phyloP scores from a whole-genome alignment of 345 rosid species.

The Gossypium raimondii region DNA sequence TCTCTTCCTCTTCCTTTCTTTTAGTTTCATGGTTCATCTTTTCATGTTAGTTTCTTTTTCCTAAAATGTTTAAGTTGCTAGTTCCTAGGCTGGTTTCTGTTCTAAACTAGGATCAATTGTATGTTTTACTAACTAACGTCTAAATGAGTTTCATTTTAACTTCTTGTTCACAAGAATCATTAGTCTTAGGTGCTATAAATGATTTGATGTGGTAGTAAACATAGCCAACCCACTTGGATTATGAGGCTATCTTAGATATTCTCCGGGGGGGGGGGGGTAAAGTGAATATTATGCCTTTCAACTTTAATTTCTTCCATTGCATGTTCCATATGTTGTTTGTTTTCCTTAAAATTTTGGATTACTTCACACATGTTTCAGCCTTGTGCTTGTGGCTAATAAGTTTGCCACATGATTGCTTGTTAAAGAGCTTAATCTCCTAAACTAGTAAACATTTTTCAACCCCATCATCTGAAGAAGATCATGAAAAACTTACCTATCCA shows the following conservation, averaged over 20 bases:
- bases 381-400: not conserved
- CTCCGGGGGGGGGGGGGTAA: not conserved
- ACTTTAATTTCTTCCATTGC: not conserved
- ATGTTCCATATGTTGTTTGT: not conserved
- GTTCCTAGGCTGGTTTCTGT: not conserved
- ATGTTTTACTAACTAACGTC: not conserved
- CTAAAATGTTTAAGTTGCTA: not conserved
- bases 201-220: not conserved
- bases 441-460: not conserved
- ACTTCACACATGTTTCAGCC: not conserved
- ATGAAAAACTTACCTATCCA: slow-evolving; percentile 1
- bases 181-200: not conserved
- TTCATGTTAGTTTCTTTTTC: not conserved
- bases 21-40: not conserved
- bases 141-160: not conserved
- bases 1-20: not conserved
- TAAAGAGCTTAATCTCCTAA: not conserved
- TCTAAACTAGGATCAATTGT: not conserved
- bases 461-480: not conserved
- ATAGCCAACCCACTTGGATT: not conserved
- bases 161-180: not conserved
- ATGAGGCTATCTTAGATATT: not conserved
- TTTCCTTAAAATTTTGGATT: not conserved
- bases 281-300: not conserved
- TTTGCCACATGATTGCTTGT: not conserved